phyloP scores from a whole-genome alignment of 1,284 basidiomycete species.

The Cystobasidium slooffiae region DNA sequence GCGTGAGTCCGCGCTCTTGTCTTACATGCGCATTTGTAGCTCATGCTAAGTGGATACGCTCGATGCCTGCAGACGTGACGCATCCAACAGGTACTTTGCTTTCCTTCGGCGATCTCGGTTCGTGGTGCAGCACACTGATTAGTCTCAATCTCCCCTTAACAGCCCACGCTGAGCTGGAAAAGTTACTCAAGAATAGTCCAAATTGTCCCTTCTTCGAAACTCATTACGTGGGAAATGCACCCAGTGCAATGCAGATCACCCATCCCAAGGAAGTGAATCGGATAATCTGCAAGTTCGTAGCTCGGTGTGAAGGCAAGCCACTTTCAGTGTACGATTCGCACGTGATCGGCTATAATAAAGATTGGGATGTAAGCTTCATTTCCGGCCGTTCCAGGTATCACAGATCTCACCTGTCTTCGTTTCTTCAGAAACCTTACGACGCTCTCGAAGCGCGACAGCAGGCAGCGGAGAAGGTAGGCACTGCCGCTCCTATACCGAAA shows the following conservation, averaged over 20 bases:
- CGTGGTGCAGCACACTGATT: neutral
- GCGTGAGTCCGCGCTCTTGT: neutral
- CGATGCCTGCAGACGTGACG: neutral
- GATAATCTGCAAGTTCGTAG: conserved; percentile 19
- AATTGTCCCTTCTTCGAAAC: conserved; percentile 23
- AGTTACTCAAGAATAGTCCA: neutral
- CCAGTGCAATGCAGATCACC: conserved; percentile 5
- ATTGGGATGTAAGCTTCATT: conserved; percentile 5
- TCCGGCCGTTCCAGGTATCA: neutral
- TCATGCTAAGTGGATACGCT: neutral
- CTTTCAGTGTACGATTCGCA: conserved; percentile 5
- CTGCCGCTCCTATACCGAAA: neutral
- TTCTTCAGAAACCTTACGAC: conserved; percentile 7
- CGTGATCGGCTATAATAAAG: conserved; percentile 5
- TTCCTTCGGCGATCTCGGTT: neutral
- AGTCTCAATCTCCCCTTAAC: neutral
- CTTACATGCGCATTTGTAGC: neutral
- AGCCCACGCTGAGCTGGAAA: conserved; percentile 18
- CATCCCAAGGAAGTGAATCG: conserved; percentile 18
- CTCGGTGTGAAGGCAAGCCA: conserved; percentile 1
- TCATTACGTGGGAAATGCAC: conserved; percentile 8
- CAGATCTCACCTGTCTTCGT: neutral
- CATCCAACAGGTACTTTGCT: conserved; percentile 14
- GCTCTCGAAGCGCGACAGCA: neutral
- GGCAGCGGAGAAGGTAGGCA: neutral